Base-by-base conservation (phyloP, 208 protist species). In the Leishmania martiniquensis region DNA sequence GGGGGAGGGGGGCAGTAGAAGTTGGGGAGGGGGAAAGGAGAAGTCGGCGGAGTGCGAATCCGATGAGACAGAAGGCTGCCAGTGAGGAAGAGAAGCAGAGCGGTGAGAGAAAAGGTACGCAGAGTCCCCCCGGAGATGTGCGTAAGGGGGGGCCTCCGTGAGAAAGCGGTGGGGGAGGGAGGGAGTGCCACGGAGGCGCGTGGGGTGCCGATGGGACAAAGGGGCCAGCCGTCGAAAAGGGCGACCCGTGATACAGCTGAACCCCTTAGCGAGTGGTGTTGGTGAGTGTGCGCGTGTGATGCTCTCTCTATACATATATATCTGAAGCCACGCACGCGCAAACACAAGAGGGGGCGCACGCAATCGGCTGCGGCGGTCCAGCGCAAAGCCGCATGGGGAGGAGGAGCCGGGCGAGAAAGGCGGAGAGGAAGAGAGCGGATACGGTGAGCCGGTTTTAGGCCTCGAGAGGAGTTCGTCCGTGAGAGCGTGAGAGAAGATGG, bases 341-440 rank as follows among this genome's bases (percentile, higher is more conserved):
- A 34, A 37, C 12, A 74, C 20, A 80, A 4, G 20, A 37, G 29
- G 29, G 1, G 13, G 57, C 4, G 57, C 29, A 37, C 57, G 57
- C 29, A 29, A 39, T n/a, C 62, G 34, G 9, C 62, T 44, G 62
- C 29, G 15, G 57, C 29, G 32, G 57, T 3, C 62, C 62, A 44
- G 62, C 5, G 37, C 62, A 20, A 44, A 39, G 15, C 17, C 1
- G 7, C 25, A 29, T 4, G 34, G 10, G 22, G 2, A 69, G 25
- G 17, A 78, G 59, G 62, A 7, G 4, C 20, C 17, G 44, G 39
- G 5, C 37, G 34, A 49, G 42, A 34, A 9, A 51, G 3, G 37
- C 65, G n/a, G 42, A 76, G 52, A 34, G 44, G 59, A n/a, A 74
- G 25, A 86, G 29, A 84, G 72, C 29, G n/a, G 55, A 15, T 68